Evolutionary conservation across 257 asterid species (phyloP).

Genomic region (Nicotiana tabacum): DNA sequence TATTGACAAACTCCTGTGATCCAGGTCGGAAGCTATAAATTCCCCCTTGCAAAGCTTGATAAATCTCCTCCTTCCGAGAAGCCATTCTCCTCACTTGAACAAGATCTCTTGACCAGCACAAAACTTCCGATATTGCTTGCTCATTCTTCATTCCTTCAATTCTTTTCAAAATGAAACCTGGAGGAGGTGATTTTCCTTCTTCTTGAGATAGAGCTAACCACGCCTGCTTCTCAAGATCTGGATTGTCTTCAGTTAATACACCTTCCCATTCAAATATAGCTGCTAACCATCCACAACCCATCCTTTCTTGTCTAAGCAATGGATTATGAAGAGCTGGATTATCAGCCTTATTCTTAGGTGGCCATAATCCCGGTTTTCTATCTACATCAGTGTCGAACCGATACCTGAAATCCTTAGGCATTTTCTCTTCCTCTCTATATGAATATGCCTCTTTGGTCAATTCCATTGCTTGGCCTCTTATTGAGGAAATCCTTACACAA

Average conservation of each 20-base stretch:
- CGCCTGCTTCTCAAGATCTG: conserved; percentile 82
- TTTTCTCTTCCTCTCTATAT: conserved; percentile 44
- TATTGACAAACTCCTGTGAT: conserved; percentile 65
- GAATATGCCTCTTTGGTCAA: conserved; percentile 58
- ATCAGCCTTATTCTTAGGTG: conserved; percentile 82
- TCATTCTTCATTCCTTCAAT: conserved; percentile 95
- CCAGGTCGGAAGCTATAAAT: conserved; percentile 72
- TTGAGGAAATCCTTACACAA: conserved; percentile 7
- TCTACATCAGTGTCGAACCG: conserved; percentile 50
- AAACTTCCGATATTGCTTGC: conserved; percentile 93
- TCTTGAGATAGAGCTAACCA: conserved; percentile 80
- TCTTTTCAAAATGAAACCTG: conserved; percentile 64
- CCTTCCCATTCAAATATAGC: conserved; percentile 98
- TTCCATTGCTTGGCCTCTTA: conserved; percentile 71
- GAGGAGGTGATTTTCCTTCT: conserved; percentile 82
- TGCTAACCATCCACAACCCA: conserved; percentile 97
- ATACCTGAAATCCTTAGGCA: conserved; percentile 42
- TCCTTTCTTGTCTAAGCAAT: conserved; percentile 79
- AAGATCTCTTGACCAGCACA: conserved; percentile 94
- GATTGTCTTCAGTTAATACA: conserved; percentile 75
- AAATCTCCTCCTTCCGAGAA: conserved; percentile 71
- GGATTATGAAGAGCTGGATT: conserved; percentile 79
- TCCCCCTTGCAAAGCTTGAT: conserved; percentile 78
- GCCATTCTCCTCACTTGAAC: conserved; percentile 58
- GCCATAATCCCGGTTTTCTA: conserved; percentile 62